Base-by-base conservation (phyloP, 306 rosid genomes). In the Cicer bijugum region DNA sequence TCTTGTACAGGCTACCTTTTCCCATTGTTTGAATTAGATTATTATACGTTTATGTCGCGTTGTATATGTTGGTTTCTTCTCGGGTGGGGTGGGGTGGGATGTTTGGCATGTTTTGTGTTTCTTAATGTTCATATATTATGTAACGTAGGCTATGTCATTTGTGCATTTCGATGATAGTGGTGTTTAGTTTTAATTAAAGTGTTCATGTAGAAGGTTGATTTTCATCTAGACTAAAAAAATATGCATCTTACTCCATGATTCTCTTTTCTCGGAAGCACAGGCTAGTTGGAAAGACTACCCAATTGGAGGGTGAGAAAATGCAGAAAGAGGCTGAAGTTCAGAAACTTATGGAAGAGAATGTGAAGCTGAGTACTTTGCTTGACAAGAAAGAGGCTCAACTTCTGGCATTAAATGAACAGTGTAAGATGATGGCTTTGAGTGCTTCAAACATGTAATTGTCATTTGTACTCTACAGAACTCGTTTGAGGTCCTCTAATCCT, bases 311-410 rank as follows among this genome's bases (percentile, higher is more conserved):
- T 82, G 99, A 95, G 83, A 91, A 95, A 81, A 82, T 76, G 92
- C 97, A 95, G 87, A 95, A 95, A 78, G 99, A 91, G 85, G 83
- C 82, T 7, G 97, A 91, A 87, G 99, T 91, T 74, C 99, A 91
- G 87, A 95, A 90, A 77, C 97, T 95, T 7, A 90, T 95, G 99
- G 88, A 91, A 77, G 99, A 91, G 80, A 95, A 95, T 80, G 90
- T 87, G 86, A 87, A 82, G 88, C 83, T 95, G 85, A 95, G 86
- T 74, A 86, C 97, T 77, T 85, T 88, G 85, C 97, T 95, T 59
- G 97, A 95, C 93, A 95, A 95, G 90, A 95, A 95, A 85, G 99
- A 91, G 87, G 99, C 99, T 63, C 99, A 95, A 77, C 89, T 95
- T 80, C 74, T 91, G 75, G 99, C 99, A 77, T 78, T 93, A 96